Conservation (phyloP, 106 monocot species). For the Ottelia alismoides region DNA sequence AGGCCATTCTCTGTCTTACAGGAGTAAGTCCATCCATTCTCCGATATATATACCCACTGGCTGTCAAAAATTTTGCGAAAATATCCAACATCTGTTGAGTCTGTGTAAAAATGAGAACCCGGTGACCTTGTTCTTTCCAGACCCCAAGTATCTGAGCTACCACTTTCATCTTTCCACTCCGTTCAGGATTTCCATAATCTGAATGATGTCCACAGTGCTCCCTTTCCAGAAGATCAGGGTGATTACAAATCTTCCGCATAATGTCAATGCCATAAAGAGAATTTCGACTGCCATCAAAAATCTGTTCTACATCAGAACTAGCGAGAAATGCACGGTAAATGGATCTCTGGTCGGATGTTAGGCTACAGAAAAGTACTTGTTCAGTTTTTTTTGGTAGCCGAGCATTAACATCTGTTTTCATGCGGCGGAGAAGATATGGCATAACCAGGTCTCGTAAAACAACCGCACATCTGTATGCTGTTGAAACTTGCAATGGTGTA, state of each 20-base stretch:
- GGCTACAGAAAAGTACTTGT: slow-evolving; percentile 91
- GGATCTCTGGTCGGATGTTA: slow-evolving; percentile 60
- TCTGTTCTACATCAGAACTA: slow-evolving; percentile 92
- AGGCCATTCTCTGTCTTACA: slow-evolving; percentile 76
- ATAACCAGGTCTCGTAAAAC: slow-evolving; percentile 80
- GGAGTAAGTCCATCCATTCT: slow-evolving; percentile 97
- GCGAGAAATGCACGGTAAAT: slow-evolving; percentile 84
- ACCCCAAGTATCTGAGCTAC: slow-evolving; percentile 57
- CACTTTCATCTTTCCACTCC: slow-evolving; percentile 96
- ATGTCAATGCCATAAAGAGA: slow-evolving; percentile 96
- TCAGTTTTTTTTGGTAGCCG: slow-evolving; percentile 93
- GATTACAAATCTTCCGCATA: slow-evolving; percentile 93
- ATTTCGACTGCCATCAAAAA: slow-evolving; percentile 81
- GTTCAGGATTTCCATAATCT: slow-evolving; percentile 79
- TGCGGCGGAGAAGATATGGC: slow-evolving; percentile 88
- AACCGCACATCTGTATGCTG: slow-evolving; percentile 93
- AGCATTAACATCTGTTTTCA: slow-evolving; percentile 94
- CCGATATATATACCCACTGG: slow-evolving; percentile 48
- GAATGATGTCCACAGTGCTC: slow-evolving; percentile 55
- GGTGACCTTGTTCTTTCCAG: slow-evolving; percentile 95
- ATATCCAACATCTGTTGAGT: slow-evolving; percentile 97
- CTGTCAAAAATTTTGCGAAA: slow-evolving; percentile 48
- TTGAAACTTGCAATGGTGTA: slow-evolving; percentile 87
- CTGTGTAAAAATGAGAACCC: slow-evolving; percentile 77
- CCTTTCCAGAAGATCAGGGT: slow-evolving; percentile 95